These are phyloP conservation scores for Antitrichia curtipendula DNA, from an alignment of 225 moss, liverwort and hornwort genomes.

Conservation along the genomic window DNA sequence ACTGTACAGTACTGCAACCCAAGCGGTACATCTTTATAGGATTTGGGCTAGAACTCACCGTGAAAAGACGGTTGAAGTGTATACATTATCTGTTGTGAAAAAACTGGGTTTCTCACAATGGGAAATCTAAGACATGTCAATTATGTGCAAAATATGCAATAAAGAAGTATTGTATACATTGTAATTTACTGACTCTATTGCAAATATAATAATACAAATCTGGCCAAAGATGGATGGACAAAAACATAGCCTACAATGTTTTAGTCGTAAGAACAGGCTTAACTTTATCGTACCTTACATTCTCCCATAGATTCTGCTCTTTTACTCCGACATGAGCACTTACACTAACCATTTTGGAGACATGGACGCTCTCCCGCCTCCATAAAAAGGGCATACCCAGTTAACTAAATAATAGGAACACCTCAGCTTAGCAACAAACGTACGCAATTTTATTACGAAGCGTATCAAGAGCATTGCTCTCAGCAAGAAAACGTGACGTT, in stretches of 20 bases:
- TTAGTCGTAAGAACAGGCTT: background rate
- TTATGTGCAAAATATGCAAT: background rate
- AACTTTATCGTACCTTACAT: background rate
- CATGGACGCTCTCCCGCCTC: background rate
- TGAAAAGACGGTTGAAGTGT: background rate
- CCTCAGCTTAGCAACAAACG: background rate
- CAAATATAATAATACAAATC: background rate
- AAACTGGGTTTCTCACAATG: background rate
- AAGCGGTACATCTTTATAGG: background rate
- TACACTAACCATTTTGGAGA: background rate
- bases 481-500: background rate
- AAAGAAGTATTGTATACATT: background rate
- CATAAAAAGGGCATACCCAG: background rate
- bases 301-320: background rate
- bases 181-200: background rate
- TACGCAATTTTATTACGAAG: background rate
- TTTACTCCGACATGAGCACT: background rate
- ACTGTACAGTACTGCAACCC: background rate
- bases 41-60: background rate
- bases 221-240: background rate
- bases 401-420: background rate
- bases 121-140: background rate
- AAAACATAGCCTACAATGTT: background rate
- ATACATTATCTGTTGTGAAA: background rate
- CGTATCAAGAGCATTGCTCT: background rate